Evolutionary conservation across 331 rosid species (phyloP), one percentile per base, ranked within the genome.

Genomic region (Rhamnella rubrinervis): DNA sequence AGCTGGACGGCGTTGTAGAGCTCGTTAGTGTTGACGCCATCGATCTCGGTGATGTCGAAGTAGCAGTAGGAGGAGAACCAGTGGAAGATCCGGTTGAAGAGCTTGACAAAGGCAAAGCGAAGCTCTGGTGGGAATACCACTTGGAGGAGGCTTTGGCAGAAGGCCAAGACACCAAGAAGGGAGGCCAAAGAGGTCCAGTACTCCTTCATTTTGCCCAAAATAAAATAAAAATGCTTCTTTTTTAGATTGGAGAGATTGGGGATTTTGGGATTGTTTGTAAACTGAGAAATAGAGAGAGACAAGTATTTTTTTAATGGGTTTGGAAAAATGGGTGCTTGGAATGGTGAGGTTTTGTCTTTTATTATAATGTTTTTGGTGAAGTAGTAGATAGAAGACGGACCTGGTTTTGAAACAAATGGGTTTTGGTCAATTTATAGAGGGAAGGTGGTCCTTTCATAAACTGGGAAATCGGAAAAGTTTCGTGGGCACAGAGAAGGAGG

Each of bases 1-100:
- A 95, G 97, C 70, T 91, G 97, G 28, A 91, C 96, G 41, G 98
- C 98, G 96, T 89, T 91, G 87, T 95, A 95, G 70, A 95, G 96
- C 70, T 95, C 98, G 87, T 95, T 95, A 68, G 98, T 95, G 85
- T 91, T 95, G 52, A 95, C 98, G 71, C 97, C 97, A 63, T 95
- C 98, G 40, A 91, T 95, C 70, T 95, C 98, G 1, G 97, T 95
- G 26, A 95, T 86, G 81, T 95, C 98, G 62, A 95, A 91, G 91
- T 80, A 95, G 63, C 92, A 88, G 80, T 81, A 82, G 44, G 93
- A 66, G 67, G 97, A 95, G 89, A 95, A 87, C 78, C 85, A 80
- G 75, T 85, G 84, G 70, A 77, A 87, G 77, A 91, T n/a, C 63
- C 75, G 55, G 85, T 71, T 64, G 50, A 92, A 66, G 61, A 95